phyloP scores from a whole-genome alignment of 176 grass and related monocot genomes.

The Aegilops tauschii region DNA sequence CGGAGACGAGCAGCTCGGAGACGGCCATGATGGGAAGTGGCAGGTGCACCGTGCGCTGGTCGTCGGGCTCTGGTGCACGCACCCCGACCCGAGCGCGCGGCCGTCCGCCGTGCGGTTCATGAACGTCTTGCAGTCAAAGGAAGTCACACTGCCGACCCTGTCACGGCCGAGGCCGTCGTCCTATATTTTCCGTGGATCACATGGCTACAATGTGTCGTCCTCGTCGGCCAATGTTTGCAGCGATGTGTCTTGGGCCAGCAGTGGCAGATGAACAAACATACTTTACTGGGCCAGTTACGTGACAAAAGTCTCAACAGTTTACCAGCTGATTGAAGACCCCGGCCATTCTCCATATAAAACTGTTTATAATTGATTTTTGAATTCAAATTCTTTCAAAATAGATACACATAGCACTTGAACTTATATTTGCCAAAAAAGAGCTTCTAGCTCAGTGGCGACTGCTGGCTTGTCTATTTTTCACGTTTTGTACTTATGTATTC shows the following conservation, averaged over 20 bases:
- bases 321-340: background rate
- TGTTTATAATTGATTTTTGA: no score
- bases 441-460: no score
- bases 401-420: no score
- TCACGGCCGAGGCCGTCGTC: background rate
- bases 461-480: no score
- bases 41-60: slow-evolving; percentile 33
- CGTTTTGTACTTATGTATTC: no score
- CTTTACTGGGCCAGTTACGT: background rate
- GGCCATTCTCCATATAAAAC: no score
- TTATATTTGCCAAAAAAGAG: no score
- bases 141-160: background rate
- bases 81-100: slow-evolving; percentile 23
- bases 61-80: slow-evolving; percentile 50
- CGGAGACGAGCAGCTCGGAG: background rate
- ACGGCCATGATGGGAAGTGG: background rate
- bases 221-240: background rate
- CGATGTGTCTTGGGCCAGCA: background rate
- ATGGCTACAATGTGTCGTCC: background rate
- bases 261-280: background rate
- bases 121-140: slow-evolving; percentile 31
- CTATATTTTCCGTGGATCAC: background rate
- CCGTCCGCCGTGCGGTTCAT: slow-evolving; percentile 26
- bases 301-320: background rate
- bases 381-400: no score